Base-by-base conservation (phyloP, 1,139 yeast genomes). In the Diutina pseudorugosa region DNA sequence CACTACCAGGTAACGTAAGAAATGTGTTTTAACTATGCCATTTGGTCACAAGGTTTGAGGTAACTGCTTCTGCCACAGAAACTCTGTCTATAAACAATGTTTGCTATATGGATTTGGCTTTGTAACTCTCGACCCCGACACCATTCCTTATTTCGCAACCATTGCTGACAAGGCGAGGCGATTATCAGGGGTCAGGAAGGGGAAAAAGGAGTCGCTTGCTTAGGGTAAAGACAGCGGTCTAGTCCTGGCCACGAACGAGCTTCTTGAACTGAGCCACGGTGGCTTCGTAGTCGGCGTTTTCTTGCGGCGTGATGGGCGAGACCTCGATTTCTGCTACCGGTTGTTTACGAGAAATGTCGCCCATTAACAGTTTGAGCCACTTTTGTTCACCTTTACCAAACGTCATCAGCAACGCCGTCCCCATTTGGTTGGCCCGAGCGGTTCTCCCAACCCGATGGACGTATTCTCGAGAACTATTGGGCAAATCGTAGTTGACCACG, bases 381-480 rank as follows among this genome's bases (percentile, higher is more conserved):
- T 75, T 81, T 53, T 70, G 71, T 59, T 90, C 97, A 53, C 90
- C 91, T 55, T 78, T 80, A 30, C 96, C 95, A 55, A 83, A 75
- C 21, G 83, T 73, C 45, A 90, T 64, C 53, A 79, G 84, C 62
- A 81, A 78, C 0, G 96, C 95, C 52, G 73, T 71, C 62, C 99
- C 99, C 0, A 60, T 51, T 51, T 83, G 78, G 53, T 85, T 83
- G 1, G 98, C 98, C 68, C 98, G 81, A 1, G 98, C 98, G 0
- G 98, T 91, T 71, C 98, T 82, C 48, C 98, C 98, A 41, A 91
- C 93, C 59, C 98, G 77, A 66, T 93, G 99, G 36, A 93, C 88
- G 60, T 93, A 94, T 61, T 93, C 98, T 58, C 94, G 83, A 0
- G 93, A 78, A 0, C 96, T 86, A 50, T 82, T 77, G 8, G 98